Conservation (phyloP, 305 asterid species). For the Salvia sclarea region DNA sequence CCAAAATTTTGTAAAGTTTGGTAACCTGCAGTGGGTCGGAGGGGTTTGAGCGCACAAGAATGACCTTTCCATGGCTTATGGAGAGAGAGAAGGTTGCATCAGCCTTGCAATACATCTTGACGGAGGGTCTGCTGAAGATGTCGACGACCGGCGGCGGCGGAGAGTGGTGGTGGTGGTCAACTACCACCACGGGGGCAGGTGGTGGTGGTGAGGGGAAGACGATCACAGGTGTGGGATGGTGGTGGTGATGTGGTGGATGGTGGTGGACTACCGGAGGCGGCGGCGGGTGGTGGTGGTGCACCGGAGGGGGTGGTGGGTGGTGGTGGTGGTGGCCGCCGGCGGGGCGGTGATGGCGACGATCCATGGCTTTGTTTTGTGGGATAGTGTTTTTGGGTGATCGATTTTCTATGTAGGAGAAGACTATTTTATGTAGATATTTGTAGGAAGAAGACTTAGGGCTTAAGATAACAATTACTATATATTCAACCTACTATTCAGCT, state of each 20-base stretch:
- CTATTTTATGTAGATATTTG: not conserved
- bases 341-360: not conserved
- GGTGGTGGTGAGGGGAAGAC: constrained; percentile 39
- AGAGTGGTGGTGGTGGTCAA: constrained; percentile 42
- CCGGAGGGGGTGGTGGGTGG: constrained; percentile 32
- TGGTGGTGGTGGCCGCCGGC: not conserved
- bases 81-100: constrained; percentile 51
- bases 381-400: too few relatives aligned
- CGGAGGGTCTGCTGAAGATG: constrained; percentile 46
- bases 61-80: constrained; percentile 47
- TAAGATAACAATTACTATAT: too few relatives aligned
- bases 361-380: not conserved
- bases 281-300: constrained; percentile 34
- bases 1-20: too few relatives aligned
- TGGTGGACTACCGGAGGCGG: constrained; percentile 28
- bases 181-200: constrained; percentile 32
- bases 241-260: constrained; percentile 19
- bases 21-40: constrained; percentile 62
- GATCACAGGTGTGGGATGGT: constrained; percentile 27
- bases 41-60: constrained; percentile 50
- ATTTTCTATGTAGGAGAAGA: not conserved
- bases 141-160: constrained; percentile 29
- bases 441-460: not conserved
- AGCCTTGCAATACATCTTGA: constrained; percentile 62
- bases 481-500: too few relatives aligned